Evolutionary conservation across 108 stramenopile species (phyloP), one percentile per base, ranked within the genome.

Genomic region (Parietichytrium sp.): DNA sequence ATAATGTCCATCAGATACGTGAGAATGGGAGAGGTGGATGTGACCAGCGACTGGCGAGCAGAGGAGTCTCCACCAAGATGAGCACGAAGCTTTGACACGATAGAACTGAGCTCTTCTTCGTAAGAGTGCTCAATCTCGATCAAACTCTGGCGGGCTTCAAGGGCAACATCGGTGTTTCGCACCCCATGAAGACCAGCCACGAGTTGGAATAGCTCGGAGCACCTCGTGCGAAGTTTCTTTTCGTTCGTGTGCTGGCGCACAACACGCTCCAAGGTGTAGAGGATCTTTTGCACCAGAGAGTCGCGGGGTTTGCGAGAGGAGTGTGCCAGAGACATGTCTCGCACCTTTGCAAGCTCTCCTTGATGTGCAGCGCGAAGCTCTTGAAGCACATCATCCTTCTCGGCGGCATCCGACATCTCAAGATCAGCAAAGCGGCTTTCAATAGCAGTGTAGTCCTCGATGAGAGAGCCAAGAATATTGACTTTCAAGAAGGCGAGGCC

Each of bases 51-150:
- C 33, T 72, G 38, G 42, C 6, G 61, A 42, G 61, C 61, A 12
- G 33, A 36, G n/a, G 20, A 33, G 3, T 72, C 61, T 42, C 48
- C 52, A 33, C 8, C 4, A 12, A 52, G 45, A 61, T 13, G 23
- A 31, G 29, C 42, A 26, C n/a, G 77, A 18, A 79, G 80, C 79
- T 45, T 79, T 36, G 93, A 52, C 48, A 85, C 50, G 3, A 80
- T 80, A n/a, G 38, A 2, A 47, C 33, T 38, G 55, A 94, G 86
- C 83, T 93, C 89, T 53, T 92, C 89, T 30, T 94, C 87, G 82
- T 90, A 94, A n/a, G 97, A 95, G 86, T 93, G 90, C 48, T 92
- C 93, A 83, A 94, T 93, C 84, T 94, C 92, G 81, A 98, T 88
- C 4, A 98, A 91, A 48, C 95, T 83, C 79, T 94, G 94, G 52